Evolutionary conservation across 805 yeast species (phyloP), one percentile per base, ranked within the genome.

Genomic region (Wickerhamiella alocasiicola): DNA sequence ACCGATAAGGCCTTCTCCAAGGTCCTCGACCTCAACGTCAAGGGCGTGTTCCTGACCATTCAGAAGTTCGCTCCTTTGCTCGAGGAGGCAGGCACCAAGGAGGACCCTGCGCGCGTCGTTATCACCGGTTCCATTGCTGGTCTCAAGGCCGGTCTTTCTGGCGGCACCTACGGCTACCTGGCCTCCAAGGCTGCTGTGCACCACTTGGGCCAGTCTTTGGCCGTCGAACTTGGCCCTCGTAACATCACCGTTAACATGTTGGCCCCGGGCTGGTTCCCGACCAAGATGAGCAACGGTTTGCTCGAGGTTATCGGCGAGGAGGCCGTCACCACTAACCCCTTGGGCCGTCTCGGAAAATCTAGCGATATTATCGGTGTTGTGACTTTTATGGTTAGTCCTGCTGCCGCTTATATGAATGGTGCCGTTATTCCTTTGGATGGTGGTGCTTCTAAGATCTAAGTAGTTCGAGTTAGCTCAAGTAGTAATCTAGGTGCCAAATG

Each of bases 231-330:
- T 50, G 85, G 81, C 2, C 78, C 77, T 5, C 61, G 66, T 32
- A 71, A 78, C 60, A 71, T 79, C 51, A 78, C 74, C 35, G 84
- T 78, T 43, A 79, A 80, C 60, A 63, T 74, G 9, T 57, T 79
- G 47, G 83, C 84, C 5, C 87, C 87, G 0, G 88, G 88, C 0
- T 80, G 77, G 55, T 76, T 79, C 68, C 81, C 81, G 16, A 68
- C 79, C 15, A 79, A 76, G 58, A 78, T 79, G 85, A 68, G 83
- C 30, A 67, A 72, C 45, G 87, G 83, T 0, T 49, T 79, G 35
- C 61, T 80, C 35, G 70, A 64, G 28, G 62, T 58, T 39, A 63
- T 70, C 17, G 75, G 74, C 18, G 76, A 75, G 11, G 74, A 70
- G 11, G 62, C 76, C 65, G 49, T 47, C 11, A 65, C 60, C 23